Evolutionary conservation across 345 rosid species (phyloP).

Genomic region (Populus ilicifolia): DNA sequence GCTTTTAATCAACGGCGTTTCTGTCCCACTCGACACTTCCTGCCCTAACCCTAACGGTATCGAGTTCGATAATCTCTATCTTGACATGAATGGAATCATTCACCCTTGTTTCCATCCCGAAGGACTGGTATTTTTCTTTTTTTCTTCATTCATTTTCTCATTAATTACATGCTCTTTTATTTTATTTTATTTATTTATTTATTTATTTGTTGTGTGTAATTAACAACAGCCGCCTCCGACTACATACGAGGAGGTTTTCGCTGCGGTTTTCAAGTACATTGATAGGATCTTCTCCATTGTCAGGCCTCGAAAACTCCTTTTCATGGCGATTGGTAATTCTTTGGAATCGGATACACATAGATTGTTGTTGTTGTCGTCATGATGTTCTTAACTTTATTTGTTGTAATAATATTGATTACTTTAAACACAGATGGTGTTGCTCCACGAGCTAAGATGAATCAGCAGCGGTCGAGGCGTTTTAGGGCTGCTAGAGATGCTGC

Average conservation of each 20-base stretch:
- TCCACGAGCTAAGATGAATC: constrained; percentile 40
- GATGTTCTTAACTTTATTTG: neutral
- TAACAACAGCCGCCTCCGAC: constrained; percentile 23
- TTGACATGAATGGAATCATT: constrained; percentile 36
- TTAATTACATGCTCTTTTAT: neutral
- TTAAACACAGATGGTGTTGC: constrained; percentile 32
- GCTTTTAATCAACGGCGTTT: constrained; percentile 2
- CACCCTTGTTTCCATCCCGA: constrained; percentile 40
- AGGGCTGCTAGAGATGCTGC: constrained; percentile 31
- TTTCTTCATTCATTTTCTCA: neutral
- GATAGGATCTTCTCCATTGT: constrained; percentile 26
- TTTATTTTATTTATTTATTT: neutral
- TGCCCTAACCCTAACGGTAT: constrained; percentile 23
- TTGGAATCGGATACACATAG: neutral
- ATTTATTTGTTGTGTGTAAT: neutral
- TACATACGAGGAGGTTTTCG: constrained; percentile 22
- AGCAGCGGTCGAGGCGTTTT: constrained; percentile 32
- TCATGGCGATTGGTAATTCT: constrained; percentile 24
- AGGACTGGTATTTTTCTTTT: constrained; percentile 8
- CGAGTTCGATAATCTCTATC: constrained; percentile 34
- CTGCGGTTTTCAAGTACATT: constrained; percentile 21
- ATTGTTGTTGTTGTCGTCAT: neutral
- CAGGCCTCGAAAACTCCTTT: constrained; percentile 32
- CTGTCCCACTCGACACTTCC: constrained; percentile 2
- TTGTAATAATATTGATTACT: neutral